Conservation (phyloP, 805 yeast species). For the Hanseniaspora lachancei region DNA sequence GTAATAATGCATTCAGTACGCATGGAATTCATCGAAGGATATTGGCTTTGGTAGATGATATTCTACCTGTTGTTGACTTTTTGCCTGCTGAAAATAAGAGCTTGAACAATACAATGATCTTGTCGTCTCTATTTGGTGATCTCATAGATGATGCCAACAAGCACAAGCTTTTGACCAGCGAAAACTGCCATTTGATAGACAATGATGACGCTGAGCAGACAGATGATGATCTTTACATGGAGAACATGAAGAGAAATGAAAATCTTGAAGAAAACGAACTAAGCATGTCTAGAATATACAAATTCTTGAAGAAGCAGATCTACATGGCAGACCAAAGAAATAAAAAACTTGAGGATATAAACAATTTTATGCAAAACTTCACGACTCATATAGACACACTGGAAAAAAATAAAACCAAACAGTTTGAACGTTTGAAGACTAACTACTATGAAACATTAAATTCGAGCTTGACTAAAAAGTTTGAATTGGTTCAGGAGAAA, state of each 20-base stretch:
- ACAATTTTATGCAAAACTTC: slow-evolving; percentile 41
- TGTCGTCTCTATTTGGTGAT: slow-evolving; percentile 46
- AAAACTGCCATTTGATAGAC: slow-evolving; percentile 31
- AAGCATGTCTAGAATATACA: slow-evolving; percentile 15
- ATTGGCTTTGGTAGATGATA: slow-evolving; percentile 65
- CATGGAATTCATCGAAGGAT: slow-evolving; percentile 69
- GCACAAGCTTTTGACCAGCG: slow-evolving; percentile 37
- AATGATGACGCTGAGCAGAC: slow-evolving; percentile 14
- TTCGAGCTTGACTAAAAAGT: slow-evolving; percentile 4
- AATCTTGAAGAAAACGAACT: background rate
- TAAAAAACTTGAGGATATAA: slow-evolving; percentile 41
- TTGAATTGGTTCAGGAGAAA: slow-evolving; percentile 2
- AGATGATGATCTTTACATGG: slow-evolving; percentile 10
- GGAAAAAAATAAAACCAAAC: background rate
- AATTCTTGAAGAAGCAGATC: slow-evolving; percentile 41
- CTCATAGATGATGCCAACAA: slow-evolving; percentile 36
- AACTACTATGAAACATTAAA: slow-evolving; percentile 5
- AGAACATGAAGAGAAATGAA: slow-evolving; percentile 5
- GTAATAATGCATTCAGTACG: slow-evolving; percentile 25
- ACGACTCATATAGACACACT: slow-evolving; percentile 23
- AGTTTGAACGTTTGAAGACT: background rate
- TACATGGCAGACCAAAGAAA: slow-evolving; percentile 48
- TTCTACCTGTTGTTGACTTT: slow-evolving; percentile 30
- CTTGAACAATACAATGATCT: slow-evolving; percentile 14
- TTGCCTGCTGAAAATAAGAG: slow-evolving; percentile 9